These are phyloP conservation scores for Rhododendron vialii DNA, from an alignment of 148 eudicot species.

Conservation along the genomic window DNA sequence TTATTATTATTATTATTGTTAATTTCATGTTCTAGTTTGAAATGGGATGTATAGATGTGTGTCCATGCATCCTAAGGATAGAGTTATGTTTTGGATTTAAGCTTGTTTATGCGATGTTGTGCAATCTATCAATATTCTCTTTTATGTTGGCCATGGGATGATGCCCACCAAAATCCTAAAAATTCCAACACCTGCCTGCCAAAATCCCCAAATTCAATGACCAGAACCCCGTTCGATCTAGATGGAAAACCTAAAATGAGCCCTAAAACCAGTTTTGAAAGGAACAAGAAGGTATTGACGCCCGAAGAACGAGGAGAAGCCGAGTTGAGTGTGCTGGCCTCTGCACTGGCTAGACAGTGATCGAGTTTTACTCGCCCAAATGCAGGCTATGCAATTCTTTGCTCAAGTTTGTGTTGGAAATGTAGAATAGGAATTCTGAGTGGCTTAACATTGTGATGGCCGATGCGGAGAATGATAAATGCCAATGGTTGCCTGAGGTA, in stretches of 20 bases:
- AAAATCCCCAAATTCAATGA: constrained; percentile 1
- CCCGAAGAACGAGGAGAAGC: constrained; percentile 73
- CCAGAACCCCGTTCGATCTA: too few relatives aligned
- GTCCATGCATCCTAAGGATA: too few relatives aligned
- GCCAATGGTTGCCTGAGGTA: constrained; percentile 99
- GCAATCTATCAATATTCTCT: too few relatives aligned
- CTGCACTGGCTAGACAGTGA: constrained; percentile 63
- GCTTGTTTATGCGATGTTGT: too few relatives aligned
- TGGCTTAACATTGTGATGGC: constrained; percentile 92
- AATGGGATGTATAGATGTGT: too few relatives aligned
- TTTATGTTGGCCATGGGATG: constrained; percentile 55
- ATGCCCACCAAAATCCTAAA: constrained; percentile 16
- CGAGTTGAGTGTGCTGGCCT: constrained; percentile 80
- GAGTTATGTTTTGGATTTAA: too few relatives aligned
- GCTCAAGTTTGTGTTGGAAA: constrained; percentile 57
- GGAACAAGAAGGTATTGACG: constrained; percentile 24
- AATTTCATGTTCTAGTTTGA: too few relatives aligned
- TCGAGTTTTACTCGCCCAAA: constrained; percentile 86
- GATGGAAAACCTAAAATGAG: constrained; percentile 10
- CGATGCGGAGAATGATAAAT: constrained; percentile 79
- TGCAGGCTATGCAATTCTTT: constrained; percentile 84
- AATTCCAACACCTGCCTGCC: constrained; percentile 31
- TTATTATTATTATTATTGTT: too few relatives aligned
- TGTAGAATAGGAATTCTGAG: constrained; percentile 64
- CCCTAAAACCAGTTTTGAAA: constrained; percentile 6